Evolutionary conservation across 805 yeast species (phyloP), one percentile per base, ranked within the genome.

Genomic region (Millerozyma miso): DNA sequence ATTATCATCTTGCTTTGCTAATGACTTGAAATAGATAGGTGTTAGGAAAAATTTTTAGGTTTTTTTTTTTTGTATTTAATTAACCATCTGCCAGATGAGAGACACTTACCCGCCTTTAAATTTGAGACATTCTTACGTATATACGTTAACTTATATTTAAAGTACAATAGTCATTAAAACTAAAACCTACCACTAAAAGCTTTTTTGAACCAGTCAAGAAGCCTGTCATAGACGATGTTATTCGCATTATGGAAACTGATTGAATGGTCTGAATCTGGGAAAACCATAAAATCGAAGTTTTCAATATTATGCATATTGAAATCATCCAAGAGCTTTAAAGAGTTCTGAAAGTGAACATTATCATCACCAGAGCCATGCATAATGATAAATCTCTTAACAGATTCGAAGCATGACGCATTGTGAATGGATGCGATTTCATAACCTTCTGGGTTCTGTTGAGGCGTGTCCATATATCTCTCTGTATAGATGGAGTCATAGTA

Each of bases 341-440:
- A 75, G 57, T 86, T 85, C 54, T 84, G 88, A 41, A 83, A 66
- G 61, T 86, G 95, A 14, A 86, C 95, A 56, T 86, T 86, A 53
- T 86, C 95, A 61, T 86, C 95, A 4, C 84, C 90, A 3, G 88
- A 80, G 2, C 95, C 95, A 56, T 85, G 93, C 67, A 83, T 78
- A n/a, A 86, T 49, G 43, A 85, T 65, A 51, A 86, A 83, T 50
- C 85, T 63, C 34, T 73, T 63, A 4, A 81, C 73, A 2, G 63
- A 55, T 33, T 68, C 63, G 49, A 86, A 81, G 3, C 63, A 60
- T 20, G 68, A 51, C 29, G 76, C 62, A 29, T 65, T 62, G 23
- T 79, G 64, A 15, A 63, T 62, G 1, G 84, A 66, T 3, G 76
- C 61, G 3, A 62, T 67, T 2, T 58, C 46, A 53, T 83, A 82